A percentile compares a stretch with the other conserved stretches of the same genome.
These are phyloP conservation scores for Taphrina deformans DNA, from an alignment of 1,139 yeast genomes.

Conservation along the genomic window DNA sequence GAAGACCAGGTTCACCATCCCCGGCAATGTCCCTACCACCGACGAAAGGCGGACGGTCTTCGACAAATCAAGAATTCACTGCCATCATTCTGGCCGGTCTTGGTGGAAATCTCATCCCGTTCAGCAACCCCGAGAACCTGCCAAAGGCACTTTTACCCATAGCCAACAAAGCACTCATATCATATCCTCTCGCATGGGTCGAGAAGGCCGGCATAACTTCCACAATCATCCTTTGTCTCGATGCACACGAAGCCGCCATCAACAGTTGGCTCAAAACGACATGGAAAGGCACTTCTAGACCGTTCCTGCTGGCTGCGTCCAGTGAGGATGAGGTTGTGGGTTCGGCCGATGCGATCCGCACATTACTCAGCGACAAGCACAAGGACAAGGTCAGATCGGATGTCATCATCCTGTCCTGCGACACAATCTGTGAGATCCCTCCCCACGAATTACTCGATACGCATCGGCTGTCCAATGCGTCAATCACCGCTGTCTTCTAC, in stretches of 20 bases:
- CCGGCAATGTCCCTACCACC: not conserved
- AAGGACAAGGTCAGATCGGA: constrained; percentile 46
- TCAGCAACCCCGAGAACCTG: constrained; percentile 40
- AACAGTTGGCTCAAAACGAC: constrained; percentile 38
- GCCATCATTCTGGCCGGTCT: constrained; percentile 37
- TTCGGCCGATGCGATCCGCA: constrained; percentile 58
- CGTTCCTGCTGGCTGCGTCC: constrained; percentile 36
- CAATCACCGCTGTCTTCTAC: constrained; percentile 32
- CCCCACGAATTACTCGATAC: constrained; percentile 86
- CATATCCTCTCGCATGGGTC: constrained; percentile 91
- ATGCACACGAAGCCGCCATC: constrained; percentile 44
- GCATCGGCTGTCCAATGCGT: constrained; percentile 53
- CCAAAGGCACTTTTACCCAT: constrained; percentile 86
- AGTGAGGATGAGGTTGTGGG: constrained; percentile 38
- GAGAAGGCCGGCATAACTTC: constrained; percentile 73
- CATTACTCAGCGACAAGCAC: constrained; percentile 26
- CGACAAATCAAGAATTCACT: constrained; percentile 31
- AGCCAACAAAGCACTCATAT: constrained; percentile 87
- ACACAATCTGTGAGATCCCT: constrained; percentile 85
- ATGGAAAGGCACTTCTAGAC: constrained; percentile 38
- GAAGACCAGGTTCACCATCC: no score
- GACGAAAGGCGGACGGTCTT: constrained; percentile 1
- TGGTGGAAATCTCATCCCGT: constrained; percentile 36
- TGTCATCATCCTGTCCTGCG: constrained; percentile 86
- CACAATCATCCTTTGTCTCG: constrained; percentile 57